Conservation (phyloP, 2,329 filamentous ascomycete genomes). For the Phyllosticta citribraziliensis region DNA sequence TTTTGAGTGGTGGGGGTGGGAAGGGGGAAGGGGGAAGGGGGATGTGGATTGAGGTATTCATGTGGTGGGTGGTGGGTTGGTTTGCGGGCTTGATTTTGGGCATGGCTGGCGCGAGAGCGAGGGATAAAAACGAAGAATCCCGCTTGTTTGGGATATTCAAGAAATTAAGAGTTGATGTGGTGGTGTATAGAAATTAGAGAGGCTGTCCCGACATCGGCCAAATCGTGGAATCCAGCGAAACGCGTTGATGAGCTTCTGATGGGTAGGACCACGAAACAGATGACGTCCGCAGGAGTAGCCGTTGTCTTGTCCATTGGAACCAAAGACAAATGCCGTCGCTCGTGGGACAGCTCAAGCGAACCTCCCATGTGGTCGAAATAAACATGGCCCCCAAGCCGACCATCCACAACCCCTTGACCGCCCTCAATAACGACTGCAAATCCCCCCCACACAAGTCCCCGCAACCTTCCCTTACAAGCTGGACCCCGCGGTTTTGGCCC, state of each 20-base stretch:
- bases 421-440: not conserved
- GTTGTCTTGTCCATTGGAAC: not conserved
- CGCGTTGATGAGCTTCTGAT: not conserved
- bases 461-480: not conserved
- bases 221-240: not conserved
- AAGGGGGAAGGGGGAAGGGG: too few relatives aligned
- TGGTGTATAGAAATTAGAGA: not conserved
- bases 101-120: not conserved
- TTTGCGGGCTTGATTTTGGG: too few relatives aligned
- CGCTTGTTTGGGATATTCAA: not conserved
- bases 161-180: not conserved
- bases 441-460: not conserved
- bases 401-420: not conserved
- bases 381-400: not conserved
- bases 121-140: not conserved
- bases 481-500: slow-evolving; percentile 1
- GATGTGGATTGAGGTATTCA: too few relatives aligned
- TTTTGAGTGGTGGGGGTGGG: too few relatives aligned
- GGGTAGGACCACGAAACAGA: not conserved
- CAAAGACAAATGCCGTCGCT: not conserved
- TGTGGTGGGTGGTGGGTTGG: too few relatives aligned
- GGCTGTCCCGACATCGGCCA: not conserved
- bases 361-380: not conserved
- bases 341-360: not conserved
- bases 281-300: not conserved